Conservation (phyloP, 305 asterid genomes). For the Solanum hybrid region DNA sequence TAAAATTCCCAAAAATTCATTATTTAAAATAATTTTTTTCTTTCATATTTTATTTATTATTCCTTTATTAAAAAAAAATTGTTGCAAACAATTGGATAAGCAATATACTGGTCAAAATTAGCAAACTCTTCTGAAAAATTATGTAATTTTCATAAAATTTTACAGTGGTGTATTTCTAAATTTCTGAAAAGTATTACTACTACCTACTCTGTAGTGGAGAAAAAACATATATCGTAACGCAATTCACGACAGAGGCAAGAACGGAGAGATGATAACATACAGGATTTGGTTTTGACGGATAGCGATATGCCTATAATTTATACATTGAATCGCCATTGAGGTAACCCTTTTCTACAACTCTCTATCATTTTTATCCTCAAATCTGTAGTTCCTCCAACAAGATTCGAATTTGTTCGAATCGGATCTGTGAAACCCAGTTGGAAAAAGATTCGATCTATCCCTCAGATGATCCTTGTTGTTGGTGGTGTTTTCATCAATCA, state of each 20-base stretch:
- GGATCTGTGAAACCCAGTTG: constrained; percentile 1
- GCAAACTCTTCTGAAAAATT: not conserved
- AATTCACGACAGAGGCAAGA: not conserved
- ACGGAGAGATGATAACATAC: not conserved
- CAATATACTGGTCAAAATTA: not conserved
- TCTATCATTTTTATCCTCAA: not conserved
- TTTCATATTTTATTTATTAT: too few species aligned
- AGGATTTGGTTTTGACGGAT: not conserved
- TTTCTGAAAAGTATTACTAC: not conserved
- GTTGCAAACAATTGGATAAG: not conserved
- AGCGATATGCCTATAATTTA: not conserved
- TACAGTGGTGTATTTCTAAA: not conserved
- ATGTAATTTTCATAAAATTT: not conserved
- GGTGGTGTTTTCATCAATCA: not conserved
- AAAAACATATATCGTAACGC: not conserved
- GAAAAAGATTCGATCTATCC: not conserved
- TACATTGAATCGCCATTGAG: not conserved
- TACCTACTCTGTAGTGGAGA: not conserved
- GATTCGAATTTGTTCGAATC: not conserved
- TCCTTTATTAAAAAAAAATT: not conserved
- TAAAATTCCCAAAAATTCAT: not conserved
- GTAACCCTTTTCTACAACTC: not conserved
- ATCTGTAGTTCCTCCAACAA: not conserved
- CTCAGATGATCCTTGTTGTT: not conserved
- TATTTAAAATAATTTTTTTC: not conserved